Base-by-base conservation (phyloP, 768 basidiomycete species). In the Collybiopsis confluens region DNA sequence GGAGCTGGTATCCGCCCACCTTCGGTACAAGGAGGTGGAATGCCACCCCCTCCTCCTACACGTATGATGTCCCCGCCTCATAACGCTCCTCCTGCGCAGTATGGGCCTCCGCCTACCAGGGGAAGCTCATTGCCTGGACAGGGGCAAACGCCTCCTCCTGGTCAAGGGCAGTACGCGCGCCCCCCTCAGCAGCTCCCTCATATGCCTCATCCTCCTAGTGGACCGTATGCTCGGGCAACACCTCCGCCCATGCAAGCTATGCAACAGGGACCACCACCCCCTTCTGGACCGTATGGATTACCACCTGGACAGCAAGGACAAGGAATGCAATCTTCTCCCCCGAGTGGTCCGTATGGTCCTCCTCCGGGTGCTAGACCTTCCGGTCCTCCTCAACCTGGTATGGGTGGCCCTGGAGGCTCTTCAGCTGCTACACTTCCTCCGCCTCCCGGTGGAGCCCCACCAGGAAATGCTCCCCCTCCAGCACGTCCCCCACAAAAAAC, bases 21-120 rank as follows among this genome's bases (percentile, higher is more conserved):
- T 30, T 55, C 54, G 6, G 64, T 67, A 15, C 65, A 60, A 35
- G 58, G 49, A 47, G 61, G 41, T 23, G 55, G 56, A 13, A 59
- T 50, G 54, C 44, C 66, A 49, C 76, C 75, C 6, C 56, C 66
- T 49, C 76, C 76, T 26, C 68, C 79, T 5, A 64, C 70, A 13
- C 71, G 76, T 24, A 70, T 79, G 63, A 71, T 75, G 69, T 77
- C 79, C 28, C 80, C 79, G 1, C 69, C 74, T 11, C 75, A 75
- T 33, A 69, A 15, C 69, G 71, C 76, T 2, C 73, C 75, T 26
- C 77, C 78, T 6, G 73, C 75, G 43, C 82, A 76, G 51, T 82
- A 79, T 59, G 77, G 71, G 3, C 69, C 72, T 23, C 78, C 80
- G 6, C 77, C 73, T 15, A 59, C 65, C 3, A 69, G 70, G n/a